These are phyloP conservation scores for Alternaria gaisen DNA, from an alignment of 2,329 filamentous ascomycete genomes.

Conservation along the genomic window DNA sequence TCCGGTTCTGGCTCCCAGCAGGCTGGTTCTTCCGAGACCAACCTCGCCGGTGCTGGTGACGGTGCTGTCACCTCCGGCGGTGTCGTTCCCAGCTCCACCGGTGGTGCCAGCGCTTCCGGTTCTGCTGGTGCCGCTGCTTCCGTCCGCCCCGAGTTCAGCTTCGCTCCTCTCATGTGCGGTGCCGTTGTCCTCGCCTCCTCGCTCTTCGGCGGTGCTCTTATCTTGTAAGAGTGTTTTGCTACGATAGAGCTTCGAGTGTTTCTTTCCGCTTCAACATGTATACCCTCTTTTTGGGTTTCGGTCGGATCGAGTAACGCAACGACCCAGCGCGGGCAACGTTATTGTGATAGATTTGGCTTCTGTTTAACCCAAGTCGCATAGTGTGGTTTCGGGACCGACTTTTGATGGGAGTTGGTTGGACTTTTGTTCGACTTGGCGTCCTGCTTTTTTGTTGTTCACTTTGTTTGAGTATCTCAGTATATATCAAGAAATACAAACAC, in stretches of 20 bases:
- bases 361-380: not conserved
- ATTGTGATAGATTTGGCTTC: constrained; percentile 11
- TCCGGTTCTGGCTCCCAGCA: constrained; percentile 64
- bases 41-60: constrained; percentile 60
- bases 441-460: not conserved
- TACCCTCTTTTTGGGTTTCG: not conserved
- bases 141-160: constrained; percentile 56
- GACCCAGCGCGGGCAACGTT: constrained; percentile 43
- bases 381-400: not conserved
- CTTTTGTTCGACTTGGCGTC: not conserved
- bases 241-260: not conserved
- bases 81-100: constrained; percentile 29
- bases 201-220: constrained; percentile 61
- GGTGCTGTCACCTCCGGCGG: constrained; percentile 56
- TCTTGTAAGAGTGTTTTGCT: constrained; percentile 41
- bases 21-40: constrained; percentile 57
- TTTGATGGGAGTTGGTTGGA: not conserved
- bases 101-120: constrained; percentile 19
- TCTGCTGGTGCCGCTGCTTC: constrained; percentile 56
- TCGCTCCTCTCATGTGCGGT: constrained; percentile 62
- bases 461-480: constrained; percentile 4
- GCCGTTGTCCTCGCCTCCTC: constrained; percentile 62
- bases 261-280: not conserved
- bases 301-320: constrained; percentile 31
- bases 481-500: constrained; percentile 4